Percentiles rank a stretch among this genome's conserved stretches.
Conservation (phyloP, 768 basidiomycete genomes). For the Termitomyces eurrhizus region DNA sequence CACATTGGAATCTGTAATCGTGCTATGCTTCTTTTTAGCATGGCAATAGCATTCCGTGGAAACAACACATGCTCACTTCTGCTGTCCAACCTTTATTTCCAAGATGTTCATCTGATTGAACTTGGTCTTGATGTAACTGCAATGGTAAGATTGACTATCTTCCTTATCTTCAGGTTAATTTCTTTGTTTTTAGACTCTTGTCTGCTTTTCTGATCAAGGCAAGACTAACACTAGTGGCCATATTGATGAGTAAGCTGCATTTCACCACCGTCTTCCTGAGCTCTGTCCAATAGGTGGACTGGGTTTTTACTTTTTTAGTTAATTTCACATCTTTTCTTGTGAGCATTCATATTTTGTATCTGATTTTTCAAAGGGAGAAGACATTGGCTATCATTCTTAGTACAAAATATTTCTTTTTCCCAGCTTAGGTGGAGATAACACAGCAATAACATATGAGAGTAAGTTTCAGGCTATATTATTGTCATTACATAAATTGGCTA, state of each 20-base stretch:
- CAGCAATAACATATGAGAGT: too few relatives aligned
- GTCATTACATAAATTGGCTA: too few relatives aligned
- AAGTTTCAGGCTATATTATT: too few relatives aligned
- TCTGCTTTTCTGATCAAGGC: not conserved
- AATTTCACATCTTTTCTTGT: not conserved
- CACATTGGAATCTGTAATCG: too few relatives aligned
- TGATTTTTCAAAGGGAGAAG: not conserved
- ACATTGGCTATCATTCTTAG: not conserved
- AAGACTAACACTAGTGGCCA: not conserved
- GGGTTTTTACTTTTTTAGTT: not conserved
- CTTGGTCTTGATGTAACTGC: not conserved
- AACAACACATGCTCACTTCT: slow-evolving; percentile 21
- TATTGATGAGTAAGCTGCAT: slow-evolving; percentile 5
- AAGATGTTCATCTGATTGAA: not conserved
- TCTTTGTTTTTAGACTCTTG: not conserved
- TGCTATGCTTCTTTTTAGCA: too few relatives aligned
- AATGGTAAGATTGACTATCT: too few relatives aligned
- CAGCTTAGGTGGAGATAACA: not conserved
- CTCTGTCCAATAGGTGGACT: not conserved
- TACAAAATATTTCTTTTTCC: slow-evolving; percentile 2
- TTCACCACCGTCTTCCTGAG: not conserved
- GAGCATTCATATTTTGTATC: not conserved
- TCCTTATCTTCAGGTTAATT: not conserved
- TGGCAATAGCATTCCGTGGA: slow-evolving; percentile 26
- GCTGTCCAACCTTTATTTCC: slow-evolving; percentile 21